Percentiles rank a stretch among this genome's conserved stretches.
phyloP scores from a whole-genome alignment of 1,139 yeast species.

The Candida tunisiensis region DNA sequence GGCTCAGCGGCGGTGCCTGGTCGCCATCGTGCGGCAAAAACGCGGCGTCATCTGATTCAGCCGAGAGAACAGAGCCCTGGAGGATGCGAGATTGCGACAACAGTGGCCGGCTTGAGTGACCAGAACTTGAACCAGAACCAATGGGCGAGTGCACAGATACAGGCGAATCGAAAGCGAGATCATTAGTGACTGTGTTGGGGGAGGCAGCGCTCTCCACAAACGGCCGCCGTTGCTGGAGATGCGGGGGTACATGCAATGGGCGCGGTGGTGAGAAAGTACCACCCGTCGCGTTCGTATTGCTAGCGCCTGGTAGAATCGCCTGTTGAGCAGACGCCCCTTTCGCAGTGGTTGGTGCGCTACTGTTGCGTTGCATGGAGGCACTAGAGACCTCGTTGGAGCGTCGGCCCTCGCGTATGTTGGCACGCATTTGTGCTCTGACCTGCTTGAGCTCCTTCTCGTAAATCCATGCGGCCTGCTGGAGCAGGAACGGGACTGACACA shows the following conservation, averaged over 20 bases:
- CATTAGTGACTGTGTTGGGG: too few species aligned
- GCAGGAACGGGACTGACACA: slow-evolving; percentile 24
- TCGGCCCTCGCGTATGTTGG: slow-evolving; percentile 3
- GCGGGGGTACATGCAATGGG: background rate
- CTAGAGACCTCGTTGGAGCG: background rate
- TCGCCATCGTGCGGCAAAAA: background rate
- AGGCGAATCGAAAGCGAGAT: too few species aligned
- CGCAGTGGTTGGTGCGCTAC: background rate
- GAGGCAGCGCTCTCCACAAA: too few species aligned
- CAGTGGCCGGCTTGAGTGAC: slow-evolving; percentile 2
- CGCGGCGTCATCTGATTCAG: background rate
- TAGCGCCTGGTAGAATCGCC: background rate
- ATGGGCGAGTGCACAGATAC: background rate
- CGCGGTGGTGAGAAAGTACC: background rate
- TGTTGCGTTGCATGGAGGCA: background rate
- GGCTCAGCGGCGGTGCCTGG: background rate
- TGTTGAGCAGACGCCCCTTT: background rate
- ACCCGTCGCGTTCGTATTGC: background rate
- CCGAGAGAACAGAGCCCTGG: slow-evolving; percentile 1
- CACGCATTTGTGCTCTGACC: slow-evolving; percentile 21
- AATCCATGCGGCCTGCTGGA: slow-evolving; percentile 31
- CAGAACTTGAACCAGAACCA: slow-evolving; percentile 2
- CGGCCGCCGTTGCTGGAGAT: background rate
- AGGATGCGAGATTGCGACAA: slow-evolving; percentile 3
- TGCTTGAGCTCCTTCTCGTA: slow-evolving; percentile 28